phyloP scores from a whole-genome alignment of 139 green algal genomes.

The Chlorella sp. region DNA sequence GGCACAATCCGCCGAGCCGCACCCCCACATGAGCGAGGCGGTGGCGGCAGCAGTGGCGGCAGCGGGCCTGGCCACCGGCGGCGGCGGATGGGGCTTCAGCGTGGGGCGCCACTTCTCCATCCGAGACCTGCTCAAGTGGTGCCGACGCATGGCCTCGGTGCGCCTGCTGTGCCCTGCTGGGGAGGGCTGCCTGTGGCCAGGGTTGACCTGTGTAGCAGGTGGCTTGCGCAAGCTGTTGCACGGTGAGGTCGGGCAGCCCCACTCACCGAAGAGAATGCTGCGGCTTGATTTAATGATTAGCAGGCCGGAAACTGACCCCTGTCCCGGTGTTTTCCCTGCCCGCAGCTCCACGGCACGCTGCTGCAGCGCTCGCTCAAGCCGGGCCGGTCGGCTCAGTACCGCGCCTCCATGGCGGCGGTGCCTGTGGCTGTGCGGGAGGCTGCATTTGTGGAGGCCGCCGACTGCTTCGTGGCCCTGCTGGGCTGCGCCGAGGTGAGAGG shows the following conservation, averaged over 20 bases:
- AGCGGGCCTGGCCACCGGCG: constrained; percentile 55
- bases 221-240: too few relatives aligned
- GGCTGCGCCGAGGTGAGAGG: constrained; percentile 32
- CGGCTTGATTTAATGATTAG: too few relatives aligned
- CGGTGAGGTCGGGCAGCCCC: too few relatives aligned
- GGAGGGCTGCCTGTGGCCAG: too few relatives aligned
- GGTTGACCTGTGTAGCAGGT: too few relatives aligned
- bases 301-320: too few relatives aligned
- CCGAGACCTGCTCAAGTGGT: constrained; percentile 90
- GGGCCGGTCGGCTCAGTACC: background rate
- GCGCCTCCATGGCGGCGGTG: constrained; percentile 9
- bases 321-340: too few relatives aligned
- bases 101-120: constrained; percentile 75
- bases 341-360: constrained; percentile 28
- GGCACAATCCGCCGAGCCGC: background rate
- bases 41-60: constrained; percentile 50
- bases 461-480: constrained; percentile 65
- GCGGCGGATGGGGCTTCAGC: constrained; percentile 51
- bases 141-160: constrained; percentile 62
- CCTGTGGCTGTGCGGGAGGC: constrained; percentile 56
- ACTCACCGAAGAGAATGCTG: too few relatives aligned
- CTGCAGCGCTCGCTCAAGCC: constrained; percentile 29
- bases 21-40: constrained; percentile 26
- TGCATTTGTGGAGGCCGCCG: constrained; percentile 60
- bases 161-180: background rate